Base-by-base conservation (phyloP, 192 early-diverging fungal genomes). In the Chytriomyces hyalinus region DNA sequence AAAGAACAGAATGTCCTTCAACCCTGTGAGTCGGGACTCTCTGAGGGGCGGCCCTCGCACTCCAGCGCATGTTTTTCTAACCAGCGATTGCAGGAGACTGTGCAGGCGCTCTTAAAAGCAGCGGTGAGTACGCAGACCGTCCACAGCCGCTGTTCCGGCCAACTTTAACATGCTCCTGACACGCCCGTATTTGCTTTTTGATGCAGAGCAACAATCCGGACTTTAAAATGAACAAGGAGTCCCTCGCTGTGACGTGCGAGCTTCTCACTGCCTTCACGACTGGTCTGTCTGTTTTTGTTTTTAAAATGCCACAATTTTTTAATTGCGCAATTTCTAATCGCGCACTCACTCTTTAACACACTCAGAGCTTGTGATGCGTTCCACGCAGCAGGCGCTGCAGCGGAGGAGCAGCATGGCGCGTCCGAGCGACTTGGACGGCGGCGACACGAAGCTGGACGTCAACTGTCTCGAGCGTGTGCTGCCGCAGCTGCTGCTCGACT, bases 191-290 rank as follows among this genome's bases (percentile, higher is more conserved):
- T 36, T 36, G 2, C 36, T 36, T 36, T 36, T 36, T 0, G 36
- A 36, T 36, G 36, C 69, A 73, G 71, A 59, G 26, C 53, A 63
- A 73, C 59, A 73, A 73, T 57, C 53, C 46, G 0, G 71, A 73
- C 45, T 73, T 73, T 17, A 73, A 73, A 73, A n/a, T 73, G 24
- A 61, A 15, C 11, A 73, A 73, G 44, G 71, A 73, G 6, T 57
- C 71, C 0, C 60, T 73, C 46, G n/a, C 48, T 15, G 53, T 73
- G 6, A 62, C 71, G 7, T 73, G 71, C 20, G 71, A 73, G 60
- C 53, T 73, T 8, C 53, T 73, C 24, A 59, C 53, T 46, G 71
- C 63, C 9, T 73, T 73, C 47, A 73, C 71, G 17, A 73, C 61
- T 20, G 71, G 71, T 73, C 13, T 20, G 71, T 73, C 13, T 20